A percentile compares a stretch with the other conserved stretches of the same genome.
These are phyloP conservation scores for Toxicodendron radicans DNA, from an alignment of 345 rosid genomes.

Conservation along the genomic window DNA sequence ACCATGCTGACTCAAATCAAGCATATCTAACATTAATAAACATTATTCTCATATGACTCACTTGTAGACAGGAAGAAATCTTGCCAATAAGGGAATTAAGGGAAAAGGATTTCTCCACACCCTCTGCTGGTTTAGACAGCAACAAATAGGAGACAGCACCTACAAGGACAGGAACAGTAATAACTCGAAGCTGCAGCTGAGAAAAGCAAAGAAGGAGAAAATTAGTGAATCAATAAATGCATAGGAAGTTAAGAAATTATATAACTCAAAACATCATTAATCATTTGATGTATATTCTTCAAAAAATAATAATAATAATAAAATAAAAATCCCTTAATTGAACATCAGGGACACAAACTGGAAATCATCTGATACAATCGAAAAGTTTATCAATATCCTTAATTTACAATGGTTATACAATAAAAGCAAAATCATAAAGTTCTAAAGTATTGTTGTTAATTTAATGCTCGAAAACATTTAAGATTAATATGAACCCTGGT, in stretches of 20 bases:
- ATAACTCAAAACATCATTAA: background rate
- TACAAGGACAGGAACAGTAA: slow-evolving; percentile 81
- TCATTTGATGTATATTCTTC: background rate
- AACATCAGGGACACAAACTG: no score
- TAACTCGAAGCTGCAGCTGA: slow-evolving; percentile 63
- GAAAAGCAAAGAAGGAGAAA: slow-evolving; percentile 19
- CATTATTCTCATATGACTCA: slow-evolving; percentile 26
- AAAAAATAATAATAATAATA: no score
- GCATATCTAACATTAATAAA: background rate
- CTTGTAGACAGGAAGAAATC: slow-evolving; percentile 82
- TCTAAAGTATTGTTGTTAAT: no score
- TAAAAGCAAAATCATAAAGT: no score
- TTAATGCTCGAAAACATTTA: no score
- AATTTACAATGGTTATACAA: no score
- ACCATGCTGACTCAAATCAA: background rate
- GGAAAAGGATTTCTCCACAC: slow-evolving; percentile 71
- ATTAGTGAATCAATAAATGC: slow-evolving; percentile 12
- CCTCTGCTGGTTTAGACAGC: slow-evolving; percentile 95
- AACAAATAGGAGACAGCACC: slow-evolving; percentile 91
- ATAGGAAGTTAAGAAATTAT: slow-evolving; percentile 1
- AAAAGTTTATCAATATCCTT: no score
- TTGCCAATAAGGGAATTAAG: slow-evolving; percentile 70
- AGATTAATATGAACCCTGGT: no score
- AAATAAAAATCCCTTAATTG: no score
- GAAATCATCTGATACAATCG: no score